These are phyloP conservation scores for Saccharomyces paradoxus DNA, from an alignment of 805 yeast species.

Conservation along the genomic window DNA sequence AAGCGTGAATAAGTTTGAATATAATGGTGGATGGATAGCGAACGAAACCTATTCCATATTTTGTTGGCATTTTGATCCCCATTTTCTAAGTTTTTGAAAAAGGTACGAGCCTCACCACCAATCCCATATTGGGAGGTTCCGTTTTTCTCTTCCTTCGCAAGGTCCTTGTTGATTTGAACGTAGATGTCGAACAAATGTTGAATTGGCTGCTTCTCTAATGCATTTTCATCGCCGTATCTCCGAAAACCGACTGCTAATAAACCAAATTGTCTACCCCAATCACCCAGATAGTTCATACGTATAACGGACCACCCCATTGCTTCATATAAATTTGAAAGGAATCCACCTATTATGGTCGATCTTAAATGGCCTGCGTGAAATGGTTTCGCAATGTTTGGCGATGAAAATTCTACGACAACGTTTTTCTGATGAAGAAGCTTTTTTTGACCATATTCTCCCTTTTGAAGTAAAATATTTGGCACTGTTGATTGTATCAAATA, in stretches of 20 bases:
- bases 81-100: slow-evolving; percentile 85
- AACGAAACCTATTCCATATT: slow-evolving; percentile 84
- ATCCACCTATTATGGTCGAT: slow-evolving; percentile 96
- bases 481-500: slow-evolving; percentile 61
- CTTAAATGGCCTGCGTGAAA: slow-evolving; percentile 99
- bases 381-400: slow-evolving; percentile 98
- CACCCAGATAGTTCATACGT: slow-evolving; percentile 93
- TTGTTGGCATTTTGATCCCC: slow-evolving; percentile 75
- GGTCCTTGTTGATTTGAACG: slow-evolving; percentile 76
- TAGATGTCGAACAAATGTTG: slow-evolving; percentile 92
- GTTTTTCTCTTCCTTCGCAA: slow-evolving; percentile 41
- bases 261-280: slow-evolving; percentile 99
- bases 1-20: slow-evolving; percentile 83
- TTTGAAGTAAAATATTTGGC: slow-evolving; percentile 57
- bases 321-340: slow-evolving; percentile 81
- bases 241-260: slow-evolving; percentile 86
- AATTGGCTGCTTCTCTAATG: slow-evolving; percentile 70
- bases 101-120: slow-evolving; percentile 78
- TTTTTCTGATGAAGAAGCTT: slow-evolving; percentile 68
- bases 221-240: slow-evolving; percentile 73
- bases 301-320: slow-evolving; percentile 86
- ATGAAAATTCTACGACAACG: slow-evolving; percentile 80
- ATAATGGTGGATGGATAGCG: slow-evolving; percentile 80
- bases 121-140: slow-evolving; percentile 28
- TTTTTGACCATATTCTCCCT: slow-evolving; percentile 57